Evolutionary conservation across 2,329 filamentous ascomycete genomes (phyloP), one percentile per base, ranked within the genome.

Genomic region (Lanzia echinophila): DNA sequence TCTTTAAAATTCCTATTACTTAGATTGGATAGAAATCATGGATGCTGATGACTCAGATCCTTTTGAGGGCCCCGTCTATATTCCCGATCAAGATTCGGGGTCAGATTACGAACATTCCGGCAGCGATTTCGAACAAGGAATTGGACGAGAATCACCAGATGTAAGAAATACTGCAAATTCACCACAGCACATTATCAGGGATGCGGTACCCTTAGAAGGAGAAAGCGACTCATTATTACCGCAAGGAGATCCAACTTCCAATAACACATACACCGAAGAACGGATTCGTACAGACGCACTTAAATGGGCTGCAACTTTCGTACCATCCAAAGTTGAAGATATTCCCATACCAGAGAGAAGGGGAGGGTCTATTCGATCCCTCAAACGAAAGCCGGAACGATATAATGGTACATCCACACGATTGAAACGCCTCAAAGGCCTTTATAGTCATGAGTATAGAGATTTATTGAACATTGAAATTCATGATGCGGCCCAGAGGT

Each of bases 391-490:
- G 36, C 28, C 49, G 4, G 43, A 31, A 34, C 39, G 33, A 28
- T n/a, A 28, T 7, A 44, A 42, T 11, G 54, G 57, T n/a, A 49
- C 54, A 39, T 42, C 50, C 33, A 51, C 56, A 47, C 60, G 57
- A 45, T 57, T 58, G 42, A 69, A 66, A 54, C 63, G 65, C 44
- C 50, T 75, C 6, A 69, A 70, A 32, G 62, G 62, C n/a, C 67
- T 65, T n/a, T 78, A 78, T 56, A 74, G 71, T 54, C 71, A 77
- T 41, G 69, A 71, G 22, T 83, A 83, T 60, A 69, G 71, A 17
- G 60, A 72, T 13, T 58, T 82, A 1, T 68, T 81, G 31, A 84
- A 87, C 59, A 69, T 72, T 20, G 78, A 81, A 28, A 81, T 86
- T 50, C 67, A 75, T n/a, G 78, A 83, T 60, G 76, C 74, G 12